Evolutionary conservation across 768 basidiomycete genomes (phyloP), one percentile per base, ranked within the genome.

Genomic region (Mrakia blollopis): DNA sequence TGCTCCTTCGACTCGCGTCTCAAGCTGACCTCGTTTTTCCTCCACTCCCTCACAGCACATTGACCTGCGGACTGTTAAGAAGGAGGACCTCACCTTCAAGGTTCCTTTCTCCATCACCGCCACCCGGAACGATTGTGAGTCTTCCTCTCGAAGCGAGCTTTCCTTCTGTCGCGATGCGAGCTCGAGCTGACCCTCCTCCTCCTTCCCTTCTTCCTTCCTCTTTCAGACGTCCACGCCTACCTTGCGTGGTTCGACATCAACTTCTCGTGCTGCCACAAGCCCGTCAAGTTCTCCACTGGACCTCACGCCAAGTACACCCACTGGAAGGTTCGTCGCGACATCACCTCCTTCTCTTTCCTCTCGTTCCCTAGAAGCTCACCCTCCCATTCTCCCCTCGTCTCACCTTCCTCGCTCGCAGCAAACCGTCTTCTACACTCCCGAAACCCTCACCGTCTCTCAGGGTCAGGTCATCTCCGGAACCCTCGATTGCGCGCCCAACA

Each of bases 191-290:
- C 28, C 28, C 47, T 54, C 60, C n/a, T n/a, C n/a, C n/a, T n/a
- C 68, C 37, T 80, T 37, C 69, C 77, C 28, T 14, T 25, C 50
- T 11, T 50, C 21, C 37, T 57, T 44, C 54, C 28, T 32, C 41
- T 13, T n/a, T 52, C 80, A 98, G 95, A 95, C 83, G 87, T 94
- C 37, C 97, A 99, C 82, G 97, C 97, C 32, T 97, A 98, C 89
- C 89, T 99, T 70, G 94, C 94, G 47, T 99, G 97, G 97, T 99
- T 99, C 85, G 97, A 99, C 83, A 91, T 96, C 82, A 87, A 90
- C 60, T 99, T 99, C 86, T 91, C 92, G 76, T 94, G 91, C 83
- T 94, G 93, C 75, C 97, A 98, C 87, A 97, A 94, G 85, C 92
- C 92, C 82, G 90, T 95, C 79, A 89, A 89, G 81, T 99, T 99